Conservation (phyloP, 495 filamentous ascomycete species). For the Penicillium canescens region DNA sequence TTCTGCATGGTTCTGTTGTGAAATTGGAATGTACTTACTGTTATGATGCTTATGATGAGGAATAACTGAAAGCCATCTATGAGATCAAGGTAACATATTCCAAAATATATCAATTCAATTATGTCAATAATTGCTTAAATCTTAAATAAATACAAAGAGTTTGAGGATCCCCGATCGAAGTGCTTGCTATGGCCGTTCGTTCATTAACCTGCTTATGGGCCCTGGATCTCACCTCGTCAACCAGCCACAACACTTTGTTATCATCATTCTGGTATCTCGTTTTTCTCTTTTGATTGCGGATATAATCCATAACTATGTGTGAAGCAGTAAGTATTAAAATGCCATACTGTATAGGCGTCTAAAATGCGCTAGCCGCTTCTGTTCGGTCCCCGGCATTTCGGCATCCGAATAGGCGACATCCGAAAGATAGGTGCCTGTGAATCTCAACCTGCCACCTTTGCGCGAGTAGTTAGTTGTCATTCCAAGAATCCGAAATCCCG, state of each 20-base stretch:
- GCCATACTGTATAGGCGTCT: too few relatives aligned
- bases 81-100: not conserved
- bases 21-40: constrained; percentile 24
- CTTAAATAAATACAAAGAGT: too few relatives aligned
- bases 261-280: too few relatives aligned
- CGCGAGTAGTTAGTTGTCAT: not conserved
- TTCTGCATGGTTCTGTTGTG: constrained; percentile 24
- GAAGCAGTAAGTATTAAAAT: too few relatives aligned
- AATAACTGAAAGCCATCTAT: not conserved
- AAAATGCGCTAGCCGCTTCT: not conserved
- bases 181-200: too few relatives aligned
- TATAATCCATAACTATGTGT: too few relatives aligned
- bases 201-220: too few relatives aligned
- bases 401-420: constrained; percentile 7
- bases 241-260: too few relatives aligned
- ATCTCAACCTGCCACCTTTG: not conserved
- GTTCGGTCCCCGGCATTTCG: constrained; percentile 20
- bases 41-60: constrained; percentile 2
- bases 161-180: too few relatives aligned
- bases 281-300: too few relatives aligned
- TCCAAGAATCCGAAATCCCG: not conserved
- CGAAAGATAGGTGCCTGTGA: too few relatives aligned
- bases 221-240: too few relatives aligned
- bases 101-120: not conserved
- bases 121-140: not conserved